Conservation (phyloP, 768 basidiomycete species). For the Mycena latifolia region DNA sequence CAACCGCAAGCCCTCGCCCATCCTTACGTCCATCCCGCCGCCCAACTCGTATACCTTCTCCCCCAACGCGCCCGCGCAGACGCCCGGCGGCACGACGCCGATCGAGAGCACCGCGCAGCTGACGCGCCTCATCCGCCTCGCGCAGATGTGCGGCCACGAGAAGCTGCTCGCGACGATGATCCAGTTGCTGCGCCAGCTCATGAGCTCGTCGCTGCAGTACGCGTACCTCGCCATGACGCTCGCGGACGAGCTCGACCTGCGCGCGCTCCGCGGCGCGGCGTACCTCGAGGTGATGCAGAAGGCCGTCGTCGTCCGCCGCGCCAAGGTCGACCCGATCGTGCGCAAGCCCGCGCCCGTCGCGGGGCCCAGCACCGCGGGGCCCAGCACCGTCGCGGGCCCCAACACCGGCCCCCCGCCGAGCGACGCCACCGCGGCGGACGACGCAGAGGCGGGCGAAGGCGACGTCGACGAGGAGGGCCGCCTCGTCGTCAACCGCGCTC, state of each 20-base stretch:
- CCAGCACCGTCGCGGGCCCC: constrained; percentile 21
- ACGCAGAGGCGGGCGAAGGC: constrained; percentile 40
- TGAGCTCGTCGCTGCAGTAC: constrained; percentile 72
- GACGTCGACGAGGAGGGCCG: constrained; percentile 57
- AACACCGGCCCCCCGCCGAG: constrained; percentile 11
- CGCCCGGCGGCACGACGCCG: constrained; percentile 31
- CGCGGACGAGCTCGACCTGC: constrained; percentile 76
- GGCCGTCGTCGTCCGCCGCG: constrained; percentile 56
- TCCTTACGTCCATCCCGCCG: constrained; percentile 56
- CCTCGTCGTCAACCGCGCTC: constrained; percentile 66
- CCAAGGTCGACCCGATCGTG: constrained; percentile 45
- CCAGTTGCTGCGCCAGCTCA: constrained; percentile 67
- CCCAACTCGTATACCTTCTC: constrained; percentile 51
- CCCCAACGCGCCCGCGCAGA: constrained; percentile 29
- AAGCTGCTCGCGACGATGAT: constrained; percentile 73
- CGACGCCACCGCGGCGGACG: constrained; percentile 4
- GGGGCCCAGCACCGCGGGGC: too few relatives aligned
- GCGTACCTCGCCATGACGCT: constrained; percentile 81
- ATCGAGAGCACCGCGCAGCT: constrained; percentile 60
- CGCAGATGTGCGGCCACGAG: constrained; percentile 75
- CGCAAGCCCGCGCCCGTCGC: constrained; percentile 30
- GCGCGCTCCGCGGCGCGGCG: constrained; percentile 69
- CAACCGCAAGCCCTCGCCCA: constrained; percentile 66
- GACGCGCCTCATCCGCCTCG: constrained; percentile 72
- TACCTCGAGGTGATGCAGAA: constrained; percentile 84